These are phyloP conservation scores for Furcasterigmium sp. DNA, from an alignment of 2,329 filamentous ascomycete genomes.

Conservation along the genomic window DNA sequence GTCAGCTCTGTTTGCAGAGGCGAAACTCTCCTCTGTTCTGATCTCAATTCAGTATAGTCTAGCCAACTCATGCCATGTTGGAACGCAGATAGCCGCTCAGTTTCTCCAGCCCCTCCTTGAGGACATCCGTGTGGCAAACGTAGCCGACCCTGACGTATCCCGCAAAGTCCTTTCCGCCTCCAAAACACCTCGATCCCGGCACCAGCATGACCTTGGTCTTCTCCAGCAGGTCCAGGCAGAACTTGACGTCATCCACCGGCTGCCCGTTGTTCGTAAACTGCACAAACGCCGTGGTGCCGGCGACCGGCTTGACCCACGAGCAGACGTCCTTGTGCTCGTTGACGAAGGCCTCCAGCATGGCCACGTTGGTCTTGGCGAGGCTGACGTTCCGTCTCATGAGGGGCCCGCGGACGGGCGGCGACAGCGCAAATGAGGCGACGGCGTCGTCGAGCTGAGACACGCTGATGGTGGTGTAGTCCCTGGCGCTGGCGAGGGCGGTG, in stretches of 20 bases:
- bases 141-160: slow-evolving; percentile 77
- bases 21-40: too few relatives aligned
- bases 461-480: slow-evolving; percentile 83
- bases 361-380: slow-evolving; percentile 64
- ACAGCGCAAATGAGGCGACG: slow-evolving; percentile 70
- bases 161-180: slow-evolving; percentile 56
- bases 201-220: slow-evolving; percentile 69
- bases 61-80: background rate
- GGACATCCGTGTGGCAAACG: slow-evolving; percentile 63
- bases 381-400: slow-evolving; percentile 54
- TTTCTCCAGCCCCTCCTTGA: slow-evolving; percentile 58
- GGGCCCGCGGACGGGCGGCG: slow-evolving; percentile 31
- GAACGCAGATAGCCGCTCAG: slow-evolving; percentile 32
- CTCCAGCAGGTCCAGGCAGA: slow-evolving; percentile 64
- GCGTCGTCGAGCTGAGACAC: slow-evolving; percentile 79
- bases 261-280: slow-evolving; percentile 54
- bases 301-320: slow-evolving; percentile 68
- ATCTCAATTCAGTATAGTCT: too few relatives aligned
- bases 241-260: slow-evolving; percentile 65
- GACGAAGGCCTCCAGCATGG: slow-evolving; percentile 62
- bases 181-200: slow-evolving; percentile 71
- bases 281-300: slow-evolving; percentile 76
- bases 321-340: slow-evolving; percentile 57
- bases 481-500: slow-evolving; percentile 54
- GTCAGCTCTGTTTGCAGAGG: slow-evolving; percentile 2